These are phyloP conservation scores for Pseudocercospora cruenta DNA, from an alignment of 2,329 filamentous ascomycete genomes.

Conservation along the genomic window DNA sequence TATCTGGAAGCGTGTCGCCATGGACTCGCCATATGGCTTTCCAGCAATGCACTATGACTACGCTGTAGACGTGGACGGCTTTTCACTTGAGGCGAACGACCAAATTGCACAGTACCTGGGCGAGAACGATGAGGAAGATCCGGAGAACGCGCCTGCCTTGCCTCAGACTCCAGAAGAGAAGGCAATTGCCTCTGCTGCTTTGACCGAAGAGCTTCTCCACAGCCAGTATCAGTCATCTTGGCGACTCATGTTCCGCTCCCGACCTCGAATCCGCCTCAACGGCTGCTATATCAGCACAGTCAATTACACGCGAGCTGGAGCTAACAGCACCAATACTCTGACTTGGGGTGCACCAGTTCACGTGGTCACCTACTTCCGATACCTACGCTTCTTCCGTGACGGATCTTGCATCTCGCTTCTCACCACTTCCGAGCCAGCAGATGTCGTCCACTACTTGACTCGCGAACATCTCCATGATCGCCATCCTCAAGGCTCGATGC, in stretches of 20 bases:
- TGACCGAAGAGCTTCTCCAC: conserved; percentile 35
- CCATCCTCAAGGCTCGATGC: conserved; percentile 43
- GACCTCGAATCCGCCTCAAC: conserved; percentile 89
- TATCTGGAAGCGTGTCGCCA: conserved; percentile 76
- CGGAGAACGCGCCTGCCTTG: conserved; percentile 15
- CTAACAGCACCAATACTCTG: conserved; percentile 68
- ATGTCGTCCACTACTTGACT: conserved; percentile 83
- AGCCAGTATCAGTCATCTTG: conserved; percentile 42
- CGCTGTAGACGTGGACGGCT: conserved; percentile 62
- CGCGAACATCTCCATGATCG: conserved; percentile 63
- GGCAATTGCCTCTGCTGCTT: conserved; percentile 26
- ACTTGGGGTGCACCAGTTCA: conserved; percentile 84
- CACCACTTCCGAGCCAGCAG: conserved; percentile 78
- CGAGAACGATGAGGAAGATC: conserved; percentile 23
- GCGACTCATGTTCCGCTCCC: conserved; percentile 74
- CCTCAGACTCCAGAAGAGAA: conserved; percentile 29
- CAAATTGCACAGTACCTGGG: conserved; percentile 31
- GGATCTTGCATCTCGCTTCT: conserved; percentile 80
- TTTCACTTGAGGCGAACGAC: conserved; percentile 31
- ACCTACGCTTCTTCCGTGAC: conserved; percentile 91
- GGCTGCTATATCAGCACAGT: conserved; percentile 96
- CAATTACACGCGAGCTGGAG: conserved; percentile 87
- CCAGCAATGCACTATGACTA: conserved; percentile 81
- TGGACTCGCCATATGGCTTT: conserved; percentile 69
- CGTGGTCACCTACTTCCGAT: conserved; percentile 97